These are phyloP conservation scores for Catenaria anguillulae DNA, from an alignment of 371 early-diverging fungal genomes.

Conservation along the genomic window DNA sequence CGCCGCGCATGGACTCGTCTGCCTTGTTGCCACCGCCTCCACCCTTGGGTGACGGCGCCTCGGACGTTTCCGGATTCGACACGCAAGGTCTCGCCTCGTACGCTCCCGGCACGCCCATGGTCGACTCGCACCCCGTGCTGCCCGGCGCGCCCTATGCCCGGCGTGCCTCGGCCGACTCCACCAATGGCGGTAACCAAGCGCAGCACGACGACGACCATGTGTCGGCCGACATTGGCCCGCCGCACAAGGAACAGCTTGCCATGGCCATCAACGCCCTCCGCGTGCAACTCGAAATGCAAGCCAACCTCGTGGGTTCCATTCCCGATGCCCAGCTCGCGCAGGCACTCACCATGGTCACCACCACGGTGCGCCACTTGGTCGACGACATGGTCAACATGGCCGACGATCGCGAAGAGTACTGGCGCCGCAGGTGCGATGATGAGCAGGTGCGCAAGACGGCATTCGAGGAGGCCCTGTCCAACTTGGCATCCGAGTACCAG, in stretches of 20 bases:
- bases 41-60: too few species aligned
- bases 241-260: background rate
- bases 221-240: too few species aligned
- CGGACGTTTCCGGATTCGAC: too few species aligned
- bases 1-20: too few species aligned
- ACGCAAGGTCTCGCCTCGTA: too few species aligned
- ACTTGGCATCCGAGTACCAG: conserved; percentile 26
- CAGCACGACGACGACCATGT: too few species aligned
- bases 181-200: too few species aligned
- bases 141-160: too few species aligned
- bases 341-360: conserved; percentile 8
- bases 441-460: conserved; percentile 29
- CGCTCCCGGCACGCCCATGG: too few species aligned
- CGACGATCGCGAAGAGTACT: conserved; percentile 33
- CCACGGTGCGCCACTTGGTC: conserved; percentile 13
- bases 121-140: too few species aligned
- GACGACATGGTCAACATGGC: conserved; percentile 23
- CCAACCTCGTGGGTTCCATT: conserved; percentile 9
- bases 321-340: conserved; percentile 5
- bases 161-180: too few species aligned
- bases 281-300: conserved; percentile 13
- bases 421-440: conserved; percentile 23
- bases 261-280: conserved; percentile 8
- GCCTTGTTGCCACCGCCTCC: too few species aligned
- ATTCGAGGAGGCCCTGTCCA: conserved; percentile 31